These are phyloP conservation scores for Trichoderma lentiforme DNA, from an alignment of 2,329 filamentous ascomycete species.

Conservation along the genomic window DNA sequence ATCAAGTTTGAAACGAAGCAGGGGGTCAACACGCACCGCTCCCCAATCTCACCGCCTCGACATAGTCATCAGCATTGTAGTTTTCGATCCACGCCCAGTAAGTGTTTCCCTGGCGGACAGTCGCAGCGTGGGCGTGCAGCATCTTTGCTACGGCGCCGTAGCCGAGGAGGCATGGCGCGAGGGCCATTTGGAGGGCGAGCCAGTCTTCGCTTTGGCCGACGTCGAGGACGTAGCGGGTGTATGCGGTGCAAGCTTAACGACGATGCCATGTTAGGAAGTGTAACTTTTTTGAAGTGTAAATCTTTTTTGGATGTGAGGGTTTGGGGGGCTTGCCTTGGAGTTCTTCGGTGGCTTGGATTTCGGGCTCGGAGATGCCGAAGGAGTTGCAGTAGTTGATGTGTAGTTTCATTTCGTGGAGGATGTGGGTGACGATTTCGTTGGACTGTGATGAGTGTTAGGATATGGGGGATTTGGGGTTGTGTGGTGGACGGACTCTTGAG, in stretches of 20 bases:
- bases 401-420: slow-evolving; percentile 74
- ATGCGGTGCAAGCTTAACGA: slow-evolving; percentile 67
- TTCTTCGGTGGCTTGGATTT: slow-evolving; percentile 73
- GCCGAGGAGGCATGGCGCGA: slow-evolving; percentile 86
- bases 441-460: slow-evolving; percentile 27
- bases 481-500: slow-evolving; percentile 52
- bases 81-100: slow-evolving; percentile 94
- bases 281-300: no score
- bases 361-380: slow-evolving; percentile 71
- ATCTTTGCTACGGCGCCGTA: slow-evolving; percentile 77
- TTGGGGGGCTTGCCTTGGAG: slow-evolving; percentile 55
- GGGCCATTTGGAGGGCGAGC: slow-evolving; percentile 78
- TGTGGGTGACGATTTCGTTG: slow-evolving; percentile 65
- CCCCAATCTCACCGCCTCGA: slow-evolving; percentile 66
- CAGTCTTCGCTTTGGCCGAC: slow-evolving; percentile 84
- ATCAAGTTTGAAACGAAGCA: not conserved
- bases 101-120: slow-evolving; percentile 60
- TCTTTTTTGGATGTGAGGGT: not conserved
- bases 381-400: slow-evolving; percentile 79
- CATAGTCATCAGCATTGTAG: slow-evolving; percentile 79
- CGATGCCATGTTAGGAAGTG: not conserved
- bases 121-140: slow-evolving; percentile 61
- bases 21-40: slow-evolving; percentile 50
- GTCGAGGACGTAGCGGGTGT: slow-evolving; percentile 83
- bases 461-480: not conserved